phyloP scores from a whole-genome alignment of 345 rosid genomes.

The Salix exigua region DNA sequence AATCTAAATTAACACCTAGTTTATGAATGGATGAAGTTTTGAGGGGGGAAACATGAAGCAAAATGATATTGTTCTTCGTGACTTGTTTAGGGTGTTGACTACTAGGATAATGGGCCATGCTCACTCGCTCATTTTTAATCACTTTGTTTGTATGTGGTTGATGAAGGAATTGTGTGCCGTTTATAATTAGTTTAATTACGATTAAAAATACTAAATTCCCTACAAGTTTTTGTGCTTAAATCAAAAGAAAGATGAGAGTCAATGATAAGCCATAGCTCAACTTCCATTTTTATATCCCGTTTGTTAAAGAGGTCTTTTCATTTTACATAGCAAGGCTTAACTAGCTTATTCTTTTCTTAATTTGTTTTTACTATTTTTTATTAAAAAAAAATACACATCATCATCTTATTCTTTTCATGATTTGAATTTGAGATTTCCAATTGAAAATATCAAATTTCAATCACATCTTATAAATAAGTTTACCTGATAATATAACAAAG shows the following conservation, averaged over 20 bases:
- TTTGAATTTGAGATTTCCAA: background rate
- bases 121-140: background rate
- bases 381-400: background rate
- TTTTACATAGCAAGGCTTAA: background rate
- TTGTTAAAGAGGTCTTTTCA: background rate
- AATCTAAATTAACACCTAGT: no score
- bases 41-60: background rate
- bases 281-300: background rate
- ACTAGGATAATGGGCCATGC: constrained; percentile 7
- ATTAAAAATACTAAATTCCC: background rate
- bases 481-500: background rate
- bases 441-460: background rate
- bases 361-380: background rate
- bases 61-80: constrained; percentile 3
- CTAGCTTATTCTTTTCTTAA: background rate
- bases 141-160: background rate
- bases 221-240: background rate
- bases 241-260: no score
- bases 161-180: background rate
- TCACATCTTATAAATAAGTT: background rate
- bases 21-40: background rate
- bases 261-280: background rate
- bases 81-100: constrained; percentile 15
- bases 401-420: background rate
- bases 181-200: background rate